phyloP scores from a whole-genome alignment of 192 early-diverging fungal genomes.

The Coemansia guatemalensis region DNA sequence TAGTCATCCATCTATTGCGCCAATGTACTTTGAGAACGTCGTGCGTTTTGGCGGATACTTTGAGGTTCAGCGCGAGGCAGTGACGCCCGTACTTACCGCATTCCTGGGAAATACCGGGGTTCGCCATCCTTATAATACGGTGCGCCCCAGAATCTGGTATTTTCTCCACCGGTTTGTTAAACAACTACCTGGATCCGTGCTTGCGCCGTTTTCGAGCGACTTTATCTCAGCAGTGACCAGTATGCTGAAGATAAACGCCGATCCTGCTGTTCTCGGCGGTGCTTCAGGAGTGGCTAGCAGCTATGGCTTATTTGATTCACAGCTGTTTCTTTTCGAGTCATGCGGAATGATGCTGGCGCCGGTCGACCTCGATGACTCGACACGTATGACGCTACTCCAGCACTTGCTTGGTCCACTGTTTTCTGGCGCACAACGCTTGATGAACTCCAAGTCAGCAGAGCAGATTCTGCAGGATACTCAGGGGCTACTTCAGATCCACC shows the following conservation, averaged over 20 bases:
- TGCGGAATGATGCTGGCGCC: conserved; percentile 90
- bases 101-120: conserved; percentile 61
- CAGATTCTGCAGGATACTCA: conserved; percentile 63
- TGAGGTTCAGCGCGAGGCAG: conserved; percentile 39
- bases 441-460: conserved; percentile 57
- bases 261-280: conserved; percentile 20
- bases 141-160: conserved; percentile 83
- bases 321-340: conserved; percentile 89
- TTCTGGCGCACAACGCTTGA: conserved; percentile 68
- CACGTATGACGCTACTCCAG: conserved; percentile 69
- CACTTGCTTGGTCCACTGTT: conserved; percentile 78
- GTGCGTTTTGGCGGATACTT: conserved; percentile 50
- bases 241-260: conserved; percentile 71
- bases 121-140: conserved; percentile 66
- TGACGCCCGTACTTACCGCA: conserved; percentile 38
- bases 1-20: conserved; percentile 39
- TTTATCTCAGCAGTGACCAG: conserved; percentile 55
- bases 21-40: conserved; percentile 46
- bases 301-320: conserved; percentile 70
- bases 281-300: conserved; percentile 8
- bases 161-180: conserved; percentile 85
- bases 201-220: conserved; percentile 50
- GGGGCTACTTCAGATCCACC: conserved; percentile 75
- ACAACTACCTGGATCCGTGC: conserved; percentile 47
- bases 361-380: conserved; percentile 61